Percentiles rank a stretch among this genome's conserved stretches.
Conservation (phyloP, 495 filamentous ascomycete genomes). For the Penicillium egyptiacum region DNA sequence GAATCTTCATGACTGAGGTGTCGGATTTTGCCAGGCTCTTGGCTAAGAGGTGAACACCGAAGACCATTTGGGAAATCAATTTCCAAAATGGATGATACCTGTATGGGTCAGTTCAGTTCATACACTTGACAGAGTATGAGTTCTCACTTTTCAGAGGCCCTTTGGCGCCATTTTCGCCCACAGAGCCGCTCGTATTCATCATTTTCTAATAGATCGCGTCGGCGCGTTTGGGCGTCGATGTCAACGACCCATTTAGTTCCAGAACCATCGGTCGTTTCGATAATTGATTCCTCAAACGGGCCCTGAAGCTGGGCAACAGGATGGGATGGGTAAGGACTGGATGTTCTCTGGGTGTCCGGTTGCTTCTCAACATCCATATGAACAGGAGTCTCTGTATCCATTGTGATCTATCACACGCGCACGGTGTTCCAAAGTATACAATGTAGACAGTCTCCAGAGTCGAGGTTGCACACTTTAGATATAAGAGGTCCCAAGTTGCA, state of each 20-base stretch:
- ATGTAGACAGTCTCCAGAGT: not conserved
- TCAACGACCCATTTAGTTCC: constrained; percentile 51
- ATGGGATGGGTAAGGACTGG: constrained; percentile 56
- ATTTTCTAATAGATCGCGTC: constrained; percentile 67
- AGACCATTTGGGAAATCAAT: constrained; percentile 87
- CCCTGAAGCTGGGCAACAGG: constrained; percentile 85
- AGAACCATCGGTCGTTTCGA: constrained; percentile 59
- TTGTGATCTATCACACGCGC: not conserved
- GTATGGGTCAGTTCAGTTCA: not conserved
- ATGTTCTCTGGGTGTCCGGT: not conserved
- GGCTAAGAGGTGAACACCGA: constrained; percentile 86
- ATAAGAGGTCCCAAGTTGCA: not conserved
- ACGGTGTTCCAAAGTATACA: not conserved
- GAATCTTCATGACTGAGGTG: constrained; percentile 79
- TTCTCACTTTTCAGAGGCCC: constrained; percentile 55
- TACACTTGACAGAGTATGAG: not conserved
- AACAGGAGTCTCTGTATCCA: not conserved
- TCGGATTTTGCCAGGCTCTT: constrained; percentile 86
- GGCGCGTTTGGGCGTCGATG: constrained; percentile 64
- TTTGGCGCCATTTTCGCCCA: constrained; percentile 71
- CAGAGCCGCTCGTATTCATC: constrained; percentile 62
- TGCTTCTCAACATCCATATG: not conserved
- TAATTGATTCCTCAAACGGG: constrained; percentile 89
- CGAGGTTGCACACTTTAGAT: not conserved
- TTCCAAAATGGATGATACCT: constrained; percentile 85